Base-by-base conservation (phyloP, 768 basidiomycete genomes). In the Crepidotus variabilis region DNA sequence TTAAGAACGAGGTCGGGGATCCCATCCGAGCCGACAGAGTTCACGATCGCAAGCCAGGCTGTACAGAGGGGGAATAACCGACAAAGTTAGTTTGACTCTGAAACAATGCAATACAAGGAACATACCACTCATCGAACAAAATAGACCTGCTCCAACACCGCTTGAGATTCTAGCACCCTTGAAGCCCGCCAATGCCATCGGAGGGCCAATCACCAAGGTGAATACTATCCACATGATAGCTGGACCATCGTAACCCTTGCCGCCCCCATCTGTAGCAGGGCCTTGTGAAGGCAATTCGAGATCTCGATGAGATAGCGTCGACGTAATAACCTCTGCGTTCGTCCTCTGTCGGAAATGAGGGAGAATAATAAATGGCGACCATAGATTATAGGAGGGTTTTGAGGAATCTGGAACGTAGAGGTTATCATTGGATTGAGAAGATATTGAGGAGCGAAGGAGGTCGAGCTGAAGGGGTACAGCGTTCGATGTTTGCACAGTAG, bases 1-100 rank as follows among this genome's bases (percentile, higher is more conserved):
- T 78, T 78, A 43, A 88, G 68, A 5, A 80, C 63, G 18, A 79
- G 54, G 63, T 88, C 87, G 0, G 81, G 67, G 10, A 86, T 60
- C 20, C 83, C 80, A 6, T 71, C 63, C 2, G 77, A 68, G 56
- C 74, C 70, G 2, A 82, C 67, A 1, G 82, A 77, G 66, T 85
- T 88, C 55, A 83, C 71, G 49, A 88, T 72, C 10, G 85, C 81
- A 6, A 82, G 76, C 86, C 86, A 88, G 4, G 81, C 85, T 85
- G 57, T 8, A 28, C 8, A 50, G 28, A 35, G 21, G 54, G 18
- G 20, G 46, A 47, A 3, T 22, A 54, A 50, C 50, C 20, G 35
- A 53, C n/a, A 60, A 13, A 33, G 50, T 4, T 43, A 14, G 18
- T 14, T 20, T 16, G 14, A 20, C 18, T 43, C 39, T 16, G 11